Conservation (phyloP, 495 filamentous ascomycete species). For the Echria macrotheca region DNA sequence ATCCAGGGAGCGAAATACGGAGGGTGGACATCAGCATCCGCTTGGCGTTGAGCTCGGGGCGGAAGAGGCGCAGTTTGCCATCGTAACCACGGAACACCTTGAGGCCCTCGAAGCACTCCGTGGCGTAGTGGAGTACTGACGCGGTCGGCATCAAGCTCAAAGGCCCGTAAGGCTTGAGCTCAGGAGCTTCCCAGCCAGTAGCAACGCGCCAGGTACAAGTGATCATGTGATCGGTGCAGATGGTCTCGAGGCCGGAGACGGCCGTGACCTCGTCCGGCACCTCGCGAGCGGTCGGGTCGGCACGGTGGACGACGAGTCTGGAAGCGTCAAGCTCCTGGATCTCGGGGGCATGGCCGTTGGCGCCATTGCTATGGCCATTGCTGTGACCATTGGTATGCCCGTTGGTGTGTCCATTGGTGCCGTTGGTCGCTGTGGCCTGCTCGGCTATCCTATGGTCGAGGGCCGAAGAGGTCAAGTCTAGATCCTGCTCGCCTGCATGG, state of each 20-base stretch:
- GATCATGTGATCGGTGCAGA: constrained; percentile 91
- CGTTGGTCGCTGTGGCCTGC: constrained; percentile 11
- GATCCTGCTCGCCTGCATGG: constrained; percentile 30
- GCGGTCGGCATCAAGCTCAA: constrained; percentile 78
- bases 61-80: constrained; percentile 78
- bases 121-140: constrained; percentile 84
- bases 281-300: constrained; percentile 54
- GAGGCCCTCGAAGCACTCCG: constrained; percentile 87
- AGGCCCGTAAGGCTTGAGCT: constrained; percentile 74
- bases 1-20: constrained; percentile 72
- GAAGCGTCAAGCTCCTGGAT: constrained; percentile 60
- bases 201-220: constrained; percentile 62
- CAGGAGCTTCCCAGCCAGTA: constrained; percentile 70
- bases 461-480: constrained; percentile 39
- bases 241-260: constrained; percentile 41
- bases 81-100: constrained; percentile 83
- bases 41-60: constrained; percentile 68
- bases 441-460: constrained; percentile 37
- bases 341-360: constrained; percentile 19
- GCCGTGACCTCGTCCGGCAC: constrained; percentile 57
- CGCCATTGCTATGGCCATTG: constrained; percentile 18
- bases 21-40: constrained; percentile 68
- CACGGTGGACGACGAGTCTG: constrained; percentile 61
- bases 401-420: constrained; percentile 14
- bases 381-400: constrained; percentile 24